Evolutionary conservation across 2,329 filamentous ascomycete genomes (phyloP).

Genomic region (Botrytis aclada): DNA sequence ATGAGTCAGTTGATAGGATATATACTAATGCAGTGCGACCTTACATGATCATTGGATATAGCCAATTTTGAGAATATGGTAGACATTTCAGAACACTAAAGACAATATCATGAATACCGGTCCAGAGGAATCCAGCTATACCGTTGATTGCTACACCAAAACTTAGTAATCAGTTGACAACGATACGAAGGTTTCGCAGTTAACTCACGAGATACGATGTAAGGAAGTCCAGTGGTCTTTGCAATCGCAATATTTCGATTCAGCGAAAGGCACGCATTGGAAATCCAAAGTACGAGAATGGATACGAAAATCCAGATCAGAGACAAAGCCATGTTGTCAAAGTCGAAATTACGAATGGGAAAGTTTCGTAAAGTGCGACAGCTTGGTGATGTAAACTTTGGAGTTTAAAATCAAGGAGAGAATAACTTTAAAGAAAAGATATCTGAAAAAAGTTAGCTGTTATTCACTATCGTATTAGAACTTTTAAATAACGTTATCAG

Average conservation of each 20-base stretch:
- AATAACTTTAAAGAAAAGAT: not conserved
- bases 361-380: not conserved
- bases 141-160: not conserved
- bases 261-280: not conserved
- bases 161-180: not conserved
- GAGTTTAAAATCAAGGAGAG: not conserved
- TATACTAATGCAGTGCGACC: not conserved
- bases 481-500: not conserved
- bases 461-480: not conserved
- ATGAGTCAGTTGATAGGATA: not conserved
- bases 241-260: not conserved
- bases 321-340: not conserved
- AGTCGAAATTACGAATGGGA: not conserved
- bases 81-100: not conserved
- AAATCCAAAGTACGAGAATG: not conserved
- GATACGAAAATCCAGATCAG: not conserved
- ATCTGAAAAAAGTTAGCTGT: not conserved
- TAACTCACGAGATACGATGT: not conserved
- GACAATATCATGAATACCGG: not conserved
- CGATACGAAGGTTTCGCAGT: no score
- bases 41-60: constrained; percentile 1
- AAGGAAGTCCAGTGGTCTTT: not conserved
- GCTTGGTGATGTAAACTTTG: not conserved
- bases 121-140: not conserved
- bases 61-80: not conserved